Evolutionary conservation across 2,329 filamentous ascomycete species (phyloP).

Genomic region (Blastomyces percursus): DNA sequence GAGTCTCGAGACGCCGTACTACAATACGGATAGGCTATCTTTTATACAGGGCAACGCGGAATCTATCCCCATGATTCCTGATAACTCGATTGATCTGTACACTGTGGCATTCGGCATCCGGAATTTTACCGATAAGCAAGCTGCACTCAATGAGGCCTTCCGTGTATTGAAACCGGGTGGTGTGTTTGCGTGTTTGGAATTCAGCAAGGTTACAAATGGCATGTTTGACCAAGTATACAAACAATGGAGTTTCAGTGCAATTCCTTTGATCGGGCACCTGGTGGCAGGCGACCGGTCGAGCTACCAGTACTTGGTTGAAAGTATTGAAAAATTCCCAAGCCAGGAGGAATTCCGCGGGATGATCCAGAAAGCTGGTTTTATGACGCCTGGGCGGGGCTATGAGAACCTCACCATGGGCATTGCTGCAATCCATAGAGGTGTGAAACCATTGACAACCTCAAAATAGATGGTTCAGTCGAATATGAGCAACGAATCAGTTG

Average conservation of each 20-base stretch:
- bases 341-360: slow-evolving; percentile 67
- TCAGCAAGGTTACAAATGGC: slow-evolving; percentile 70
- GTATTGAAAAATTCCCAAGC: slow-evolving; percentile 83
- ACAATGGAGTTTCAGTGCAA: slow-evolving; percentile 88
- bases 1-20: slow-evolving; percentile 52
- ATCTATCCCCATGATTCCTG: slow-evolving; percentile 52
- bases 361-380: slow-evolving; percentile 59
- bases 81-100: slow-evolving; percentile 77
- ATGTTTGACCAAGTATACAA: slow-evolving; percentile 82
- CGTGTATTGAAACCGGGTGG: slow-evolving; percentile 88
- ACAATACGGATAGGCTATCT: slow-evolving; percentile 42
- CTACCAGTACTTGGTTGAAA: slow-evolving; percentile 98
- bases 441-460: slow-evolving; percentile 53
- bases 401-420: slow-evolving; percentile 88
- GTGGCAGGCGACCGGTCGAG: slow-evolving; percentile 90
- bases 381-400: slow-evolving; percentile 69
- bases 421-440: slow-evolving; percentile 90
- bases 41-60: slow-evolving; percentile 93
- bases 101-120: slow-evolving; percentile 96
- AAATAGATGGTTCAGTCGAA: not conserved
- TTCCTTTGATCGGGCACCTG: slow-evolving; percentile 88
- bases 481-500: not conserved
- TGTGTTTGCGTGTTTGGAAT: slow-evolving; percentile 93
- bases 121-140: slow-evolving; percentile 88
- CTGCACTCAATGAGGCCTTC: slow-evolving; percentile 70